Evolutionary conservation across 768 basidiomycete genomes (phyloP), one percentile per base, ranked within the genome.

Genomic region (Pisolithus orientalis): DNA sequence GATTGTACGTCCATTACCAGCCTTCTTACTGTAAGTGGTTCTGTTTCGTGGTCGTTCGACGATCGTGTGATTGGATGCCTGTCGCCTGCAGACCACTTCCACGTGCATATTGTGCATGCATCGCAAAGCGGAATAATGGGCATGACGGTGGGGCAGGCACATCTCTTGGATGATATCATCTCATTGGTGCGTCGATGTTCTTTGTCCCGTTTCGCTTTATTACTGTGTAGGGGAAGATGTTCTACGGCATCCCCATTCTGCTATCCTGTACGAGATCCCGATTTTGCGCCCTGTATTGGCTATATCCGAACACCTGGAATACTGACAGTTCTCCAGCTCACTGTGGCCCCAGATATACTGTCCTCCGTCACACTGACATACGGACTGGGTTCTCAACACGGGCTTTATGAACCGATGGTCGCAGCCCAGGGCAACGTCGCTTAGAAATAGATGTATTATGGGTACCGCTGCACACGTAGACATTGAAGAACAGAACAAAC

Each of bases 1-100:
- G 93, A 59, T 74, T 94, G 73, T 94, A 84, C 60, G 70, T 98
- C 13, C 96, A 99, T 65, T 99, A 99, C 65, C 94, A 96, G 63
- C 95, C 95, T 0, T 89, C 85, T 37, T 98, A 97, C 64, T 97
- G 94, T 94, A 53, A 56, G 89, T 11, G 14, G 34, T 34, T 75
- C 4, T 17, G 11, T 52, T 51, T 6, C 28, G 25, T 11, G 40
- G 45, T 47, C 27, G 21, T 9, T 39, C 2, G 21, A 42, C 31
- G 24, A 43, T 17, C 32, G 9, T 27, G 14, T 6, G 24, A 17
- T 45, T 45, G 7, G 24, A 17, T 38, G 39, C 47, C 2, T 2
- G 16, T n/a, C 48, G n/a, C 14, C 2, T 17, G 5, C 56, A 95
- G 94, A 96, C 63, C 94, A 93, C 60, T 92, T 96, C 63, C 94